Conservation (phyloP, 768 basidiomycete species). For the Termitomyces sp. region DNA sequence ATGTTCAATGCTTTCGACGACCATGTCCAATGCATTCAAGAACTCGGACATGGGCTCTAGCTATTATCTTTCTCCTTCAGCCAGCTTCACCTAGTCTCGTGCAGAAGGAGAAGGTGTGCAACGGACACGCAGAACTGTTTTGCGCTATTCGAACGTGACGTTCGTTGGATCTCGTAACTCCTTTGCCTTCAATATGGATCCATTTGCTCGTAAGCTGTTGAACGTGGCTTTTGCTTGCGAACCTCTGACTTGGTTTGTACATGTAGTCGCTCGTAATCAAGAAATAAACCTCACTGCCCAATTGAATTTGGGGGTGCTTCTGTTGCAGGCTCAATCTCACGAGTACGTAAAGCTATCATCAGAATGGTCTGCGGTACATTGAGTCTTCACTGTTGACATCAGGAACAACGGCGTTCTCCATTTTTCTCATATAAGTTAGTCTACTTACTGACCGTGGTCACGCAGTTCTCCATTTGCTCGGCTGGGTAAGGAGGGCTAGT, state of each 20-base stretch:
- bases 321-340: constrained; percentile 23
- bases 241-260: too few species aligned
- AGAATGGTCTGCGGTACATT: too few species aligned
- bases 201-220: constrained; percentile 35
- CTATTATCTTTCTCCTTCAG: not conserved
- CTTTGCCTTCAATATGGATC: too few species aligned
- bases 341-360: not conserved
- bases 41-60: not conserved
- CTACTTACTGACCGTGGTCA: not conserved
- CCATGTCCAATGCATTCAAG: not conserved
- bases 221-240: constrained; percentile 32
- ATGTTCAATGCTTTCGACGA: not conserved
- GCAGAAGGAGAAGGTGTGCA: constrained; percentile 38
- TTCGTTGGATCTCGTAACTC: too few species aligned
- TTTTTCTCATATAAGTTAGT: constrained; percentile 60
- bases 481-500: constrained; percentile 23
- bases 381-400: not conserved
- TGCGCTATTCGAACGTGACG: too few species aligned
- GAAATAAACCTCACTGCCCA: constrained; percentile 26
- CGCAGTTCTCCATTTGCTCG: constrained; percentile 13
- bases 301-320: constrained; percentile 14
- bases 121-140: too few species aligned
- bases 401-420: constrained; percentile 36
- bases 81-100: constrained; percentile 23
- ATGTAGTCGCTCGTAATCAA: constrained; percentile 34